These are phyloP conservation scores for Cyclotella baltica DNA, from an alignment of 108 stramenopile species.

Conservation along the genomic window DNA sequence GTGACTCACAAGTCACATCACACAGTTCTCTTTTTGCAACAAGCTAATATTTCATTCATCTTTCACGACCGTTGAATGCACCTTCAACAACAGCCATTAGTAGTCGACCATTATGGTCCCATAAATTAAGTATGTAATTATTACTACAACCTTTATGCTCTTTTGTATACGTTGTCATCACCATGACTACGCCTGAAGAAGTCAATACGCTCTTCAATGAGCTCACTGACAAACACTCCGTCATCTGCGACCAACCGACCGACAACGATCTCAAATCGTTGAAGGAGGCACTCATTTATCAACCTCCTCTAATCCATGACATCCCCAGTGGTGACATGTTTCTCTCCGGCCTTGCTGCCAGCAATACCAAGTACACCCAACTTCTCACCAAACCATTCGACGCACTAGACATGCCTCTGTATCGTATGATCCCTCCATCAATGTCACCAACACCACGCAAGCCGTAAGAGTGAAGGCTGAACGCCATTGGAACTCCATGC, in stretches of 20 bases:
- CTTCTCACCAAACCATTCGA: background rate
- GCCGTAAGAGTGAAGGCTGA: background rate
- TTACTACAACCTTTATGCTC: too few species aligned
- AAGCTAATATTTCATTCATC: too few species aligned
- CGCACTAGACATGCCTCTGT: background rate
- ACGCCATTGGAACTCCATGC: background rate
- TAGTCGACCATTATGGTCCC: too few species aligned
- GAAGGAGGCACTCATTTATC: background rate
- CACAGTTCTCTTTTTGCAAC: too few species aligned
- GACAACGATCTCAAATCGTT: background rate
- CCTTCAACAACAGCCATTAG: too few species aligned
- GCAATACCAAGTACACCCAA: background rate
- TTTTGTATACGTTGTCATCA: too few species aligned
- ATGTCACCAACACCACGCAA: background rate
- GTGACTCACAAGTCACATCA: too few species aligned
- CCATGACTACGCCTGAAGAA: background rate
- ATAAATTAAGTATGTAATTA: too few species aligned
- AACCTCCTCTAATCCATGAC: slow-evolving; percentile 1
- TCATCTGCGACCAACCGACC: background rate
- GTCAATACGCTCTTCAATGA: background rate
- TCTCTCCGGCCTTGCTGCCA: background rate
- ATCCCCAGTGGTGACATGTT: background rate
- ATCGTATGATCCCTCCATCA: background rate
- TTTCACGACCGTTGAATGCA: too few species aligned
- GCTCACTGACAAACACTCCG: background rate